Conservation (phyloP, 495 filamentous ascomycete species). For the Aspergillus indologenus region DNA sequence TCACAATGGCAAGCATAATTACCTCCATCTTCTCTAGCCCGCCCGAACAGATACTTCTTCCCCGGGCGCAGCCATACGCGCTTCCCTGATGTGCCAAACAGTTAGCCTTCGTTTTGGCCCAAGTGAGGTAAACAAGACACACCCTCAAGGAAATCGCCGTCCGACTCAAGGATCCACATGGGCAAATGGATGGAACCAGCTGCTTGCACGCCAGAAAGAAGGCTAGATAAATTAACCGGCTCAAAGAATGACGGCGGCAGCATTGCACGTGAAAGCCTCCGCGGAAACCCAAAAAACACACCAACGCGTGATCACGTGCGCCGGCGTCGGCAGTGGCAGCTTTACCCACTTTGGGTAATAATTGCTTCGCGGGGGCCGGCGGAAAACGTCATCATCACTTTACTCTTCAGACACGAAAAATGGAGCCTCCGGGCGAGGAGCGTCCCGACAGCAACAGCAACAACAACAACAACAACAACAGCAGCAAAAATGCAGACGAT, state of each 20-base stretch:
- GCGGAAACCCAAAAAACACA: neutral
- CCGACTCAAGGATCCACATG: conserved; percentile 50
- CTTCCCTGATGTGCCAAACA: conserved; percentile 50
- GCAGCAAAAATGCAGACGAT: neutral
- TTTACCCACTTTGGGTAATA: conserved; percentile 23
- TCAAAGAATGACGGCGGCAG: conserved; percentile 2
- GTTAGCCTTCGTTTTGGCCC: neutral
- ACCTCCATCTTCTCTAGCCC: conserved; percentile 53
- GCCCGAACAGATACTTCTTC: conserved; percentile 76
- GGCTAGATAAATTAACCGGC: neutral
- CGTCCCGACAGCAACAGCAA: conserved; percentile 17
- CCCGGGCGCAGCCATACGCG: conserved; percentile 80
- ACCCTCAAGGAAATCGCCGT: conserved; percentile 46
- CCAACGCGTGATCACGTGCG: conserved; percentile 42
- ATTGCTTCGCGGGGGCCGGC: neutral
- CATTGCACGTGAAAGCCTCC: conserved; percentile 21
- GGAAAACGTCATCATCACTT: neutral
- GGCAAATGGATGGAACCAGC: neutral
- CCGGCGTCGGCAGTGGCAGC: conserved; percentile 22
- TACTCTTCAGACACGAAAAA: conserved; percentile 21
- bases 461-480: too few relatives aligned
- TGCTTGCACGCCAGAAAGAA: neutral
- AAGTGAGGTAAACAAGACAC: neutral
- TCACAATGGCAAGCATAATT: conserved; percentile 5
- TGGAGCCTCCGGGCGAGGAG: conserved; percentile 25